Evolutionary conservation across 148 eudicot genomes (phyloP), one percentile per base, ranked within the genome.

Genomic region (Rhododendron griersonianum): DNA sequence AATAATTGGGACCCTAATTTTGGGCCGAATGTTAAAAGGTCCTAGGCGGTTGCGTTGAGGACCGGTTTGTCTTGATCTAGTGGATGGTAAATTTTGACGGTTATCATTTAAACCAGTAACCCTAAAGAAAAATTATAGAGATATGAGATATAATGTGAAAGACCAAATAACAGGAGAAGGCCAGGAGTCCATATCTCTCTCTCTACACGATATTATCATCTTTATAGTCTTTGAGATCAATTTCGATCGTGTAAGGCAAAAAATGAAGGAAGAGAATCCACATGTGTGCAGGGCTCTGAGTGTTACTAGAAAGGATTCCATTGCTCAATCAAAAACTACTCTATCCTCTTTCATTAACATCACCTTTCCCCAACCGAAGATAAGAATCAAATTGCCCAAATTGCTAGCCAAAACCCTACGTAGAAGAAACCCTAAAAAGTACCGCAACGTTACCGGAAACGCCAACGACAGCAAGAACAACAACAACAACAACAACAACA

Each of bases 351-450:
- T 69, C 75, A 25, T 69, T 28, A 69, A 28, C 37, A 69, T 69
- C 25, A 69, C 37, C 35, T 28, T 37, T 74, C 82, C 61, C 25
- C 82, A 25, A 25, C 82, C 61, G 30, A 80, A 48, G 82, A 48
- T 80, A 8, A 80, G 57, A 80, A 51, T 80, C 35, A 80, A 28
- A 16, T 88, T 90, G 88, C 89, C 90, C 18, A 90, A 90, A 25
- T 86, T 88, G 25, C 78, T 90, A 44, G 81, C 88, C 45, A 90
- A 90, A 14, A 85, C 85, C 82, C 81, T 90, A n/a, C 87, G 65
- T 15, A 84, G 84, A 84, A 90, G 88, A 87, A 86, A 80, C 35
- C 75, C 35, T 25, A 81, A 86, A 47, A 75, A 80, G 48, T 85
- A 0, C 30, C 0, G 69, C 57, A 61, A 41, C 44, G 78, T 79